Evolutionary conservation across 2,329 filamentous ascomycete species (phyloP).

Genomic region (Sclerotinia minor): DNA sequence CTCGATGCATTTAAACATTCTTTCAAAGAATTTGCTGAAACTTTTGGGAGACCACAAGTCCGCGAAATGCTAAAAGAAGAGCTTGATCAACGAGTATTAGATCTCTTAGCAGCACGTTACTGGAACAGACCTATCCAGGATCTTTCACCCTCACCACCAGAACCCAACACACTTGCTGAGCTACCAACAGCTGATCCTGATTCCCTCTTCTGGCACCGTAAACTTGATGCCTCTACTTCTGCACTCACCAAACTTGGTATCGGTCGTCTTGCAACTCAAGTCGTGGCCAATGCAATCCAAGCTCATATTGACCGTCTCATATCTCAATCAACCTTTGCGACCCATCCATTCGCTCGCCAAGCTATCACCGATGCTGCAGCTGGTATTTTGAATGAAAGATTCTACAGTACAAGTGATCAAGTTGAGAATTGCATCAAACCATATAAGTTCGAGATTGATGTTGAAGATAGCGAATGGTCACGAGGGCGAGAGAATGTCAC

Average conservation of each 20-base stretch:
- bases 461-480: slow-evolving; percentile 86
- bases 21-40: slow-evolving; percentile 89
- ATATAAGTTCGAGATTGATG: slow-evolving; percentile 96
- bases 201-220: slow-evolving; percentile 87
- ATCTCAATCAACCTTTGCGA: slow-evolving; percentile 76
- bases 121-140: slow-evolving; percentile 97
- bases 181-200: slow-evolving; percentile 83
- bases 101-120: slow-evolving; percentile 87
- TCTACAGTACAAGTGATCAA: slow-evolving; percentile 96
- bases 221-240: slow-evolving; percentile 88
- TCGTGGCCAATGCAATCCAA: slow-evolving; percentile 86
- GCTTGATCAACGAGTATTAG: slow-evolving; percentile 90
- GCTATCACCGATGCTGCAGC: slow-evolving; percentile 91
- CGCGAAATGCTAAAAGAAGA: slow-evolving; percentile 86
- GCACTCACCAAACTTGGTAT: slow-evolving; percentile 92
- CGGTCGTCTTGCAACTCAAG: slow-evolving; percentile 85
- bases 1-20: slow-evolving; percentile 96
- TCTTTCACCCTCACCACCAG: slow-evolving; percentile 63
- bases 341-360: slow-evolving; percentile 87
- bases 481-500: slow-evolving; percentile 81
- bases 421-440: slow-evolving; percentile 99
- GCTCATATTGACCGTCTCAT: slow-evolving; percentile 79
- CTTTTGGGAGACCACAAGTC: slow-evolving; percentile 87
- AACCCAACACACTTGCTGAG: slow-evolving; percentile 71
- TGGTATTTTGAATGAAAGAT: slow-evolving; percentile 86